A percentile compares a stretch with the other conserved stretches of the same genome.
Evolutionary conservation across 2,329 filamentous ascomycete genomes (phyloP).

Genomic region (Microascus cirrosus): DNA sequence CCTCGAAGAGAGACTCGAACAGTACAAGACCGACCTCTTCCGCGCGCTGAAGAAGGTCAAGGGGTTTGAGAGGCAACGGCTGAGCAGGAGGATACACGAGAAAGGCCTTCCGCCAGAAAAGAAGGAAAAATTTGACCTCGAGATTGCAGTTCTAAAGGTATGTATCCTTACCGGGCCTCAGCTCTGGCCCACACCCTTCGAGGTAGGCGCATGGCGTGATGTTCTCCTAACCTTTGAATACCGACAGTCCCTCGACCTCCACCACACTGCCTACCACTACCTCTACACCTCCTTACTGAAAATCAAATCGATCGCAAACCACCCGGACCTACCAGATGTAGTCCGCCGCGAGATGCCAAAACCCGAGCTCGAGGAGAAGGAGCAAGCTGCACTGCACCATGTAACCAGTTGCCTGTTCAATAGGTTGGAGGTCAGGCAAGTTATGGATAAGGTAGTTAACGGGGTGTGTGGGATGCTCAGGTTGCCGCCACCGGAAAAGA

Average conservation of each 20-base stretch:
- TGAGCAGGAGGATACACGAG: slow-evolving; percentile 47
- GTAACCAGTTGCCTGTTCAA: slow-evolving; percentile 49
- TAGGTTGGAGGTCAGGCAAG: slow-evolving; percentile 35
- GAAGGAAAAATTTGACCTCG: slow-evolving; percentile 49
- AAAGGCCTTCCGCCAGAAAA: slow-evolving; percentile 34
- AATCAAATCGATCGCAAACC: slow-evolving; percentile 39
- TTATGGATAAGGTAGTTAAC: slow-evolving; percentile 34
- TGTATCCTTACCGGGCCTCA: background rate
- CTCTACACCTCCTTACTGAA: slow-evolving; percentile 42
- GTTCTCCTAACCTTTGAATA: slow-evolving; percentile 5
- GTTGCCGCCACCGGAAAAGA: slow-evolving; percentile 34
- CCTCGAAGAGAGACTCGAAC: slow-evolving; percentile 38
- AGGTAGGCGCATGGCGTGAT: background rate
- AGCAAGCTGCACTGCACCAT: slow-evolving; percentile 40
- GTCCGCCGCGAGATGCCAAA: slow-evolving; percentile 35
- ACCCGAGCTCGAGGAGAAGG: slow-evolving; percentile 39
- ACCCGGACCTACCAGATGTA: slow-evolving; percentile 35
- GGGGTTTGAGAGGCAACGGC: slow-evolving; percentile 68
- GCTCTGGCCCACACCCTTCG: background rate
- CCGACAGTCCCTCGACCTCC: slow-evolving; percentile 43
- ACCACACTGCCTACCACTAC: slow-evolving; percentile 44
- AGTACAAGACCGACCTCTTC: slow-evolving; percentile 48
- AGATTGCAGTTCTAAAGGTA: slow-evolving; percentile 44
- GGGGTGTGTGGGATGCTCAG: slow-evolving; percentile 36
- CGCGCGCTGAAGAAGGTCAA: slow-evolving; percentile 62